phyloP scores from a whole-genome alignment of 1,284 basidiomycete species.

The Ceratobasidium sp. region DNA sequence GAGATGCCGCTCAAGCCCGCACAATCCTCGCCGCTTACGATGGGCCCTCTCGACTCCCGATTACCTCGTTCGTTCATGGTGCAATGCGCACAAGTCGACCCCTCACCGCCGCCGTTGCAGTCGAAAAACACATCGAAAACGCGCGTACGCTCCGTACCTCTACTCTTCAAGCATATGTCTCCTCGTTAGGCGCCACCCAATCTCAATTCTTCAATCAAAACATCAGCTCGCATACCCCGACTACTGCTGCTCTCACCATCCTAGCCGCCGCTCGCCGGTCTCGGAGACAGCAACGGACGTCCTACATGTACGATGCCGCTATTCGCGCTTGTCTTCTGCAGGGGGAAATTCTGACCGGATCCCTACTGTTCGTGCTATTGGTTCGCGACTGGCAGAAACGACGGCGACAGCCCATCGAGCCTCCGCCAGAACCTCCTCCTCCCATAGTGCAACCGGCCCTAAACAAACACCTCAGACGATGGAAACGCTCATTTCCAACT shows the following conservation, averaged over 20 bases:
- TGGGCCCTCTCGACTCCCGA: slow-evolving; percentile 34
- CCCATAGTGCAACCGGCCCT: background rate
- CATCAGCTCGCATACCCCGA: slow-evolving; percentile 20
- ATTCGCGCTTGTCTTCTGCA: slow-evolving; percentile 77
- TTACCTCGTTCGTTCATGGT: slow-evolving; percentile 35
- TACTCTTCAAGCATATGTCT: slow-evolving; percentile 34
- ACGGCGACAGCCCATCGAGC: slow-evolving; percentile 39
- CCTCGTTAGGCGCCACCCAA: slow-evolving; percentile 13
- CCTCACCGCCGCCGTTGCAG: slow-evolving; percentile 24
- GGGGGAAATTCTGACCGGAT: slow-evolving; percentile 79
- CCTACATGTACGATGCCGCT: slow-evolving; percentile 69
- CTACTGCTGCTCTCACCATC: slow-evolving; percentile 43
- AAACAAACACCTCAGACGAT: slow-evolving; percentile 7
- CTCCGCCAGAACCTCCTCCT: background rate
- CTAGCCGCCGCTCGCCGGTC: slow-evolving; percentile 47
- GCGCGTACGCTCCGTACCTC: background rate
- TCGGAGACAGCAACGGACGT: slow-evolving; percentile 44
- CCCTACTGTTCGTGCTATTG: slow-evolving; percentile 74
- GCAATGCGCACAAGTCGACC: slow-evolving; percentile 18
- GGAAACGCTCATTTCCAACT: slow-evolving; percentile 30
- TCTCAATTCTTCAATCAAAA: slow-evolving; percentile 26
- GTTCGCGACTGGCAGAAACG: slow-evolving; percentile 73
- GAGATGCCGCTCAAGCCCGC: slow-evolving; percentile 18
- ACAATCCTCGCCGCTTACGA: slow-evolving; percentile 4
- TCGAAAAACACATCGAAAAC: slow-evolving; percentile 32